Conservation (phyloP, 78 protist species). For the Thecamonas trahens region DNA sequence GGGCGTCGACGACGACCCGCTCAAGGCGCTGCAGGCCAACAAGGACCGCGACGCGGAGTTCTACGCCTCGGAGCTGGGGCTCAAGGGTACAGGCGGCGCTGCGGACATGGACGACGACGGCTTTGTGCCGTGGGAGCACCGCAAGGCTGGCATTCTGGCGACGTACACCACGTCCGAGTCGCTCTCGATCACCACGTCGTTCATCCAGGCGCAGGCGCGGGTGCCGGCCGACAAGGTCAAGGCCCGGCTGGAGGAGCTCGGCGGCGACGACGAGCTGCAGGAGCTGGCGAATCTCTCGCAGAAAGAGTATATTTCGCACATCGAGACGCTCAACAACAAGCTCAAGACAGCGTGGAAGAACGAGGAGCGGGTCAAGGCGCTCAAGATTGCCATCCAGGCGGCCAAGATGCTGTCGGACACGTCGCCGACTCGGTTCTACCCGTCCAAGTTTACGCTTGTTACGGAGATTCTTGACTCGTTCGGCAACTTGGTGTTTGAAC, state of each 20-base stretch:
- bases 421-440: slow-evolving; percentile 67
- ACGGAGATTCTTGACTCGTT: slow-evolving; percentile 86
- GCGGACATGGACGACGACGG: no score
- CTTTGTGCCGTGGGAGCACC: slow-evolving; percentile 13
- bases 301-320: slow-evolving; percentile 50
- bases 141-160: background rate
- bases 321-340: slow-evolving; percentile 57
- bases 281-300: slow-evolving; percentile 27
- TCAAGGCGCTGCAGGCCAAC: no score
- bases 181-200: background rate
- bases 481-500: slow-evolving; percentile 78
- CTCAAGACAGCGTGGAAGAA: slow-evolving; percentile 54
- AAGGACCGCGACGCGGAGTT: no score
- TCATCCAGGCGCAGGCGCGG: background rate
- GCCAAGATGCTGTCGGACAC: slow-evolving; percentile 58
- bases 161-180: slow-evolving; percentile 12
- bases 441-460: slow-evolving; percentile 77
- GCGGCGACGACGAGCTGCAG: background rate
- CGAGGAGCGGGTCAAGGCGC: slow-evolving; percentile 70
- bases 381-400: slow-evolving; percentile 75
- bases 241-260: slow-evolving; percentile 18
- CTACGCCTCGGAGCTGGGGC: no score
- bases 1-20: no score
- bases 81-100: no score
- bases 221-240: background rate